phyloP scores from a whole-genome alignment of 306 rosid genomes.

The barrel medic (Medicago truncatula) region MtrunA17r5.0-ANR NC_053044.1:41123501-41124000 shows the following conservation, averaged over 20 bases:
- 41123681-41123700: neutral
- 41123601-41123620: neutral
- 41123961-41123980: neutral
- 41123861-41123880: constrained; percentile 4
- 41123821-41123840: constrained; percentile 17
- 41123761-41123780: neutral
- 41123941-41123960: neutral
- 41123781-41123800: constrained; percentile 1
- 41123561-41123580: constrained; percentile 23
- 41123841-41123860: constrained; percentile 21
- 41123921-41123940: neutral
- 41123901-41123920: constrained; percentile 13
- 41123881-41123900: neutral
- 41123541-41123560: constrained; percentile 12
- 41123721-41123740: constrained; percentile 21
- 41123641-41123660: neutral
- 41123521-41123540: constrained; percentile 33
- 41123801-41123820: neutral
- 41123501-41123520: neutral
- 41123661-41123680: neutral
- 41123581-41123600: constrained; percentile 2
- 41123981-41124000: constrained; percentile 18
- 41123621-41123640: constrained; percentile 22
- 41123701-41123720: neutral
- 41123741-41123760: constrained; percentile 25